phyloP scores from a whole-genome alignment of 208 protist species.

The Trichomonas gallinae region DNA sequence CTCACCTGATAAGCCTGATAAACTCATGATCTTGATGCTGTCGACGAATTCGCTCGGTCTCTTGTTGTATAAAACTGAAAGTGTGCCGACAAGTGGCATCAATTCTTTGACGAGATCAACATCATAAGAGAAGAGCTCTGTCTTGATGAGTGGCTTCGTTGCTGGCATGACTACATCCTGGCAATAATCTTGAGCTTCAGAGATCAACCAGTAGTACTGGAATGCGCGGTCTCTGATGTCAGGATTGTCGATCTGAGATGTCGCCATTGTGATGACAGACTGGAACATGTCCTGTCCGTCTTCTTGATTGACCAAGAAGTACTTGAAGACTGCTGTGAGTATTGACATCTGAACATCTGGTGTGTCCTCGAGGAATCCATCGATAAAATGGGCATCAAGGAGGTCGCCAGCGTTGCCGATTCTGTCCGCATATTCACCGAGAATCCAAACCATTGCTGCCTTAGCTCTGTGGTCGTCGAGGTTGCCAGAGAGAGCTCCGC shows the following conservation, averaged over 20 bases:
- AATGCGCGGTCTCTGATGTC: background rate
- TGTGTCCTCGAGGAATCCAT: background rate
- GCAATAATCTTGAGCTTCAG: background rate
- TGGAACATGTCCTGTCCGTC: background rate
- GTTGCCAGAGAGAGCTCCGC: constrained; percentile 60
- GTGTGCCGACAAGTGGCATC: background rate
- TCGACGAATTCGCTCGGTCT: background rate
- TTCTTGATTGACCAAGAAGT: background rate
- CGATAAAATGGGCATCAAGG: constrained; percentile 50
- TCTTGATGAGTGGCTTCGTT: background rate
- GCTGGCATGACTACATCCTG: background rate
- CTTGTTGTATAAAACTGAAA: background rate
- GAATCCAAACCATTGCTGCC: constrained; percentile 22
- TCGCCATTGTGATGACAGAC: background rate
- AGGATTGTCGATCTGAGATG: background rate
- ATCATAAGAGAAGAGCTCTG: background rate
- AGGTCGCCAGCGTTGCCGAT: constrained; percentile 78
- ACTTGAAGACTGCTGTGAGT: constrained; percentile 5
- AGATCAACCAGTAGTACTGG: background rate
- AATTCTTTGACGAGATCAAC: background rate
- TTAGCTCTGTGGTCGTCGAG: constrained; percentile 1
- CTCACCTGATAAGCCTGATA: background rate
- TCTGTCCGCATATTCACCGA: constrained; percentile 72
- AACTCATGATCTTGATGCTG: background rate
- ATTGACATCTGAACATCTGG: background rate